Evolutionary conservation across 495 filamentous ascomycete species (phyloP).

Genomic region (Penicillium lividum): DNA sequence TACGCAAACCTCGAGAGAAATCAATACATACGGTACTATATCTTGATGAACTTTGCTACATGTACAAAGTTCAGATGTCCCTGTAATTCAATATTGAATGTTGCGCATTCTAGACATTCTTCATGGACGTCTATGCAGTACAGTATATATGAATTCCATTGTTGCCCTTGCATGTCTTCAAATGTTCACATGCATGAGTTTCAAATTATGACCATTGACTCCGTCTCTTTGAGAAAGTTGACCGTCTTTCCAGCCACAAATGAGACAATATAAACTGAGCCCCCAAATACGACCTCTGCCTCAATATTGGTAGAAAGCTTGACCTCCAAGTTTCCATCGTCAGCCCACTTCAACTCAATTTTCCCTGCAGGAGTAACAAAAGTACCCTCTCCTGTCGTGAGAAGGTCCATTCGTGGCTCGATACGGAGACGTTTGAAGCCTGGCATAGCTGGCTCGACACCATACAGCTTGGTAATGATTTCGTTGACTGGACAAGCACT

Average conservation of each 20-base stretch:
- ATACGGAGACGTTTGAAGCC: slow-evolving; percentile 24
- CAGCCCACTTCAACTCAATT: slow-evolving; percentile 10
- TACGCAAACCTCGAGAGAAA: no score
- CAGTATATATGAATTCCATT: no score
- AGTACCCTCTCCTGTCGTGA: slow-evolving; percentile 9
- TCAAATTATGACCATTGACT: neutral
- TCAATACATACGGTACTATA: no score
- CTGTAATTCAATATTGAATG: no score
- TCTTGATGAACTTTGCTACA: no score
- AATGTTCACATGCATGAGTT: neutral
- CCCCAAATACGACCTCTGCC: slow-evolving; percentile 11
- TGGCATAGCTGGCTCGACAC: slow-evolving; percentile 17
- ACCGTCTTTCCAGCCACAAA: slow-evolving; percentile 7
- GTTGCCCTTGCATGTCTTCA: no score
- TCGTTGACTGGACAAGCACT: slow-evolving; percentile 30
- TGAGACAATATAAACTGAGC: neutral
- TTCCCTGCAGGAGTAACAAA: slow-evolving; percentile 14
- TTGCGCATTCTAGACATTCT: no score
- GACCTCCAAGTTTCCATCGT: slow-evolving; percentile 13
- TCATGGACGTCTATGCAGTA: no score
- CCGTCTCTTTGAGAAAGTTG: slow-evolving; percentile 2
- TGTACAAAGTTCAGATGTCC: no score
- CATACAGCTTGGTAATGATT: slow-evolving; percentile 23
- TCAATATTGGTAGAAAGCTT: slow-evolving; percentile 8
- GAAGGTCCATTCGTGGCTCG: slow-evolving; percentile 17